A percentile compares a stretch with the other conserved stretches of the same genome.
These are phyloP conservation scores for Saccharomycopsis oosterbeekiorum DNA, from an alignment of 805 yeast genomes.

Conservation along the genomic window DNA sequence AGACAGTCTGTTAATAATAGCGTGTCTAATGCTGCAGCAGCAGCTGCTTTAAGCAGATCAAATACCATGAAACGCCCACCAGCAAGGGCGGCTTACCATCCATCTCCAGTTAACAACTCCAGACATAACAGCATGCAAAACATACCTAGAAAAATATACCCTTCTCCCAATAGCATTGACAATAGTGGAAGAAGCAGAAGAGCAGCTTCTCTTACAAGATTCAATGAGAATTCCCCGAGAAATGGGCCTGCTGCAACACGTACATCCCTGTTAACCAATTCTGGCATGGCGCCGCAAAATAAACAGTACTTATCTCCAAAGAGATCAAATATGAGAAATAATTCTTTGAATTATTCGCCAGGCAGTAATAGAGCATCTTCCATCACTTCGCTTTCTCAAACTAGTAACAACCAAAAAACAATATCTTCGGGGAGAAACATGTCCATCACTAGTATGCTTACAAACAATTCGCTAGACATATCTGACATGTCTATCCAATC, in stretches of 20 bases:
- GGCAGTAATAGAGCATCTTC: slow-evolving; percentile 2
- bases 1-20: not conserved
- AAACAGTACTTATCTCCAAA: slow-evolving; percentile 6
- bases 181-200: not conserved
- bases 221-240: not conserved
- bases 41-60: slow-evolving; percentile 17
- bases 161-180: not conserved
- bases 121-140: not conserved
- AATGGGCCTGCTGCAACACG: not conserved
- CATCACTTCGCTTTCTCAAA: slow-evolving; percentile 11
- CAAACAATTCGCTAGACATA: slow-evolving; percentile 9
- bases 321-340: slow-evolving; percentile 3
- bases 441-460: slow-evolving; percentile 11
- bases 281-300: not conserved
- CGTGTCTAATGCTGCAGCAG: slow-evolving; percentile 17
- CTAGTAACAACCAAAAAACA: not conserved
- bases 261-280: not conserved
- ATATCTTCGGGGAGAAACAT: not conserved
- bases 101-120: too few relatives aligned
- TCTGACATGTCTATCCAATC: slow-evolving; percentile 17
- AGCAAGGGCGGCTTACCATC: too few relatives aligned
- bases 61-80: not conserved
- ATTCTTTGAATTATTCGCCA: slow-evolving; percentile 2
- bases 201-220: not conserved
- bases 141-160: not conserved